These are phyloP conservation scores for Marchantia polymorpha DNA, from an alignment of 225 moss, liverwort and hornwort genomes.

Conservation along the genomic window DNA sequence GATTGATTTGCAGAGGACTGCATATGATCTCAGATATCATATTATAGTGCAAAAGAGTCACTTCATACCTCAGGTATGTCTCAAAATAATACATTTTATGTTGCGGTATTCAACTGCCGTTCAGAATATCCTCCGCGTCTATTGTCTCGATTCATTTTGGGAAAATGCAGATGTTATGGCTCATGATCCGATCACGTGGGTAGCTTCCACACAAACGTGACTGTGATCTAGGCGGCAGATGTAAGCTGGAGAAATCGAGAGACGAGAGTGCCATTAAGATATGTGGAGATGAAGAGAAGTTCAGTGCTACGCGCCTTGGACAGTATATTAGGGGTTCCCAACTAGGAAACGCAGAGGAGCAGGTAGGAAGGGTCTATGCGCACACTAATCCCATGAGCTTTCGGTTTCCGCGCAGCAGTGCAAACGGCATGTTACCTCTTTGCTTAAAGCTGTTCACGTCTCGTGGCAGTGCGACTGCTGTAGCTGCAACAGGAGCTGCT, in stretches of 20 bases:
- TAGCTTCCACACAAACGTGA: no score
- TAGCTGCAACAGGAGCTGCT: neutral
- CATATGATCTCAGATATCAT: no score
- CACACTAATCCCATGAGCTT: neutral
- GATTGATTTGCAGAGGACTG: no score
- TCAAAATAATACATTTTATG: no score
- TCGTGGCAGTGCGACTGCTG: neutral
- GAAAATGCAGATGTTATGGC: no score
- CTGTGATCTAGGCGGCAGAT: neutral
- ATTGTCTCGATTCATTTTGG: no score
- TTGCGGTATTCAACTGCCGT: no score
- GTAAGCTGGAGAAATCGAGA: neutral
- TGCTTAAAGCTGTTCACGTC: slow-evolving; percentile 3
- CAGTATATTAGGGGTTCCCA: neutral
- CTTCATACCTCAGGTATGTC: no score
- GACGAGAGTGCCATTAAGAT: neutral
- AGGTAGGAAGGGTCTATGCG: neutral
- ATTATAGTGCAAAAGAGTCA: no score
- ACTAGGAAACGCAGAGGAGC: neutral
- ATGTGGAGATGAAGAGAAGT: neutral
- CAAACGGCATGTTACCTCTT: neutral
- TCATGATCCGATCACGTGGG: no score
- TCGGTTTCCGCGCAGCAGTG: neutral
- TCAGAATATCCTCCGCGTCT: no score
- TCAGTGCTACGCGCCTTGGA: neutral